These are phyloP conservation scores for Persicaria maculosa DNA, from an alignment of 148 eudicot species.

Conservation along the genomic window DNA sequence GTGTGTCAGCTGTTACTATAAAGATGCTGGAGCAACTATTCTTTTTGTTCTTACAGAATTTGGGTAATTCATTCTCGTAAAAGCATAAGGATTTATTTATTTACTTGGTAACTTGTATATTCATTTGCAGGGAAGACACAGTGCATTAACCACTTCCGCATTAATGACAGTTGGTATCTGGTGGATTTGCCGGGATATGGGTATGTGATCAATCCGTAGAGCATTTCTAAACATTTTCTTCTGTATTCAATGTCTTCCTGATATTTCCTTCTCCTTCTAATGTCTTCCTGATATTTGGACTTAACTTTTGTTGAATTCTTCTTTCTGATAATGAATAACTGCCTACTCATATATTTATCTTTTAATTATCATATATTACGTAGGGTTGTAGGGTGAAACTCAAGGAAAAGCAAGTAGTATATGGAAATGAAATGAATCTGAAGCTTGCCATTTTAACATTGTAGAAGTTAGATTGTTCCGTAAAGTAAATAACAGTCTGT, in stretches of 20 bases:
- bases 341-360: not conserved
- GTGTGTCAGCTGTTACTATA: too few relatives aligned
- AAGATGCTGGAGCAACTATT: not conserved
- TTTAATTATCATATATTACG: too few relatives aligned
- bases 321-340: not conserved
- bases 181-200: slow-evolving; percentile 99
- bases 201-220: slow-evolving; percentile 30
- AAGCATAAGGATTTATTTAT: not conserved
- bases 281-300: not conserved
- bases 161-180: slow-evolving; percentile 92
- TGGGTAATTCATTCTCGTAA: not conserved
- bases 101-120: not conserved
- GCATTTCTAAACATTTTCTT: not conserved
- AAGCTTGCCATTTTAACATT: not conserved
- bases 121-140: slow-evolving; percentile 89
- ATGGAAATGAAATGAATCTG: not conserved
- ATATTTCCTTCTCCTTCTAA: not conserved
- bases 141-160: slow-evolving; percentile 91
- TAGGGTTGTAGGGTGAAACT: not conserved
- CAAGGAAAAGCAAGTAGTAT: not conserved
- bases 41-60: not conserved
- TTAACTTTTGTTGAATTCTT: not conserved
- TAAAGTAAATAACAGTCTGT: not conserved
- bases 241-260: not conserved
- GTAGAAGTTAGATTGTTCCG: not conserved